Base-by-base conservation (phyloP, 2,329 filamentous ascomycete species). In the Fusarium pseudoanthophilum region DNA sequence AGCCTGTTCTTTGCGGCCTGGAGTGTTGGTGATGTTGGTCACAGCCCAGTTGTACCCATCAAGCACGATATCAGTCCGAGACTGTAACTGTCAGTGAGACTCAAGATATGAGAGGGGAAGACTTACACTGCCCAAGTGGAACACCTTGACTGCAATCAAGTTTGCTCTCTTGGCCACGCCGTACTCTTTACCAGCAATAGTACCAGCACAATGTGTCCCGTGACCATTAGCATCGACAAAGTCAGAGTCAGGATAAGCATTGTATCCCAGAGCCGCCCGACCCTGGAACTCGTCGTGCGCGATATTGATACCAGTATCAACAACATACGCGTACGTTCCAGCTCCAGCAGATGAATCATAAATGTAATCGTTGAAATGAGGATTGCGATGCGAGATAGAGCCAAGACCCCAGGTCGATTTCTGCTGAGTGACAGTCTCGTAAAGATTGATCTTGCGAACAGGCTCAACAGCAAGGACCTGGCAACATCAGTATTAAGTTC, bases 241-340 rank as follows among this genome's bases (percentile, higher is more conserved):
- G 52, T 80, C 77, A 43, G 75, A 77, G 58, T 80, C 79, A 58
- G 78, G 78, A 14, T 80, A 71, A 24, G 79, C 81, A 46, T 82
- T 84, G 64, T 79, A 80, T 8, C 82, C 82, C 39, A 78, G 80
- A 26, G 73, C 77, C 37, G 84, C 85, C 15, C 85, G 83, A 15
- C 82, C 82, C 52, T 82, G 82, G 52, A 87, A 87, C 49, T 86
- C 81, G 60, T 77, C 40, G 75, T 90, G 88, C 10, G 77, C 64
- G 26, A 79, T 82, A 46, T 83, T 82, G 59, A 90, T 85, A 42
- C 88, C 88, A 0, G 86, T 88, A 77, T 90, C 88, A 62, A 90
- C 79, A 58, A 90, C 79, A 76, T 90, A 90, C 55, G 85, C 81
- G 67, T 83, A 89, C 58, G 80, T 84, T 37, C 79, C 82, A 20